Conservation (phyloP, 1,139 yeast species). For the Sugiyamaella neomexicana region DNA sequence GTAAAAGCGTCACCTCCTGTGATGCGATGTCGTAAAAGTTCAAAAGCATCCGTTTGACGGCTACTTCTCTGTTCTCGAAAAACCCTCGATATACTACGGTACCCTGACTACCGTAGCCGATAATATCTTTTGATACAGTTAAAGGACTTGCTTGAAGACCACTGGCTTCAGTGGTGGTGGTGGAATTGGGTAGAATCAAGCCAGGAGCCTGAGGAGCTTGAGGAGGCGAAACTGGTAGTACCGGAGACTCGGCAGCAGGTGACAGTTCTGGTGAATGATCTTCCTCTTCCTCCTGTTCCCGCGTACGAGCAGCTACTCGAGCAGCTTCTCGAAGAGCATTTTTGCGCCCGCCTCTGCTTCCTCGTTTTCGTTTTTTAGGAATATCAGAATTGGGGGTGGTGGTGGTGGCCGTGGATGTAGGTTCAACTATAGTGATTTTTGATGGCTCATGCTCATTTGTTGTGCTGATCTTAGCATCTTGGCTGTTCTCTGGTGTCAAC, state of each 20-base stretch:
- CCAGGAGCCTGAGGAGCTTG: slow-evolving; percentile 5
- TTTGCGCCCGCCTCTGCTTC: slow-evolving; percentile 80
- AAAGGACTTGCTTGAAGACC: slow-evolving; percentile 48
- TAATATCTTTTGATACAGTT: slow-evolving; percentile 64
- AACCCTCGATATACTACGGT: slow-evolving; percentile 90
- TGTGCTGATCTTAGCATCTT: background rate
- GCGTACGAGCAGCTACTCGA: slow-evolving; percentile 16
- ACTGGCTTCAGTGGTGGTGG: slow-evolving; percentile 14
- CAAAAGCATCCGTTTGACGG: slow-evolving; percentile 88
- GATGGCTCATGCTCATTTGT: background rate
- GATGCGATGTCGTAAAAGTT: slow-evolving; percentile 94
- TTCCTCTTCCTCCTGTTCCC: background rate
- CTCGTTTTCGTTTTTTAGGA: slow-evolving; percentile 60
- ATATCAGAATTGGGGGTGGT: slow-evolving; percentile 11
- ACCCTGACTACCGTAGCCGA: slow-evolving; percentile 97
- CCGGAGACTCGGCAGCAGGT: background rate
- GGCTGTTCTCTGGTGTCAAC: background rate
- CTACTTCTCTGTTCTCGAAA: slow-evolving; percentile 91
- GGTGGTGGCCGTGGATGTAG: background rate
- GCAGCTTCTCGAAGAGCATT: slow-evolving; percentile 44
- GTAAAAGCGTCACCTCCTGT: slow-evolving; percentile 84
- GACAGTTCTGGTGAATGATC: background rate
- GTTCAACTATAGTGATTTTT: background rate
- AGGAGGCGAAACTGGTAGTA: slow-evolving; percentile 4
- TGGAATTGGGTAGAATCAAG: slow-evolving; percentile 16